Evolutionary conservation across 2,329 filamentous ascomycete genomes (phyloP).

Genomic region (Elsinoe batatas): DNA sequence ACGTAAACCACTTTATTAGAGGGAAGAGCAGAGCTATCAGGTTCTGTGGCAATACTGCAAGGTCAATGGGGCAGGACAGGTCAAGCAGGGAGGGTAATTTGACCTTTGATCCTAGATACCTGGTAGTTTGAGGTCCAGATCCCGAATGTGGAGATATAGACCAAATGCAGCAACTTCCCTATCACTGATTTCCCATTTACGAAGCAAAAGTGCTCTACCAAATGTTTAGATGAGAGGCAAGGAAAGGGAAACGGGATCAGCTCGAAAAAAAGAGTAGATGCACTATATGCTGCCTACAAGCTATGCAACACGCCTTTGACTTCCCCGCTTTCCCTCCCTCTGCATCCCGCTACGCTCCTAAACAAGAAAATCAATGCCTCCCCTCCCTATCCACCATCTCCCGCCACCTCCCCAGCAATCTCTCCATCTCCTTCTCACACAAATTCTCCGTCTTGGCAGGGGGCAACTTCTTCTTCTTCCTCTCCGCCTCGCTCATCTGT

Average conservation of each 20-base stretch:
- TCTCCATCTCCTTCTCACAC: slow-evolving; percentile 58
- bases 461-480: slow-evolving; percentile 53
- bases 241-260: background rate
- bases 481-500: slow-evolving; percentile 48
- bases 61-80: too few relatives aligned
- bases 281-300: background rate
- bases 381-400: slow-evolving; percentile 25
- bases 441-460: slow-evolving; percentile 30
- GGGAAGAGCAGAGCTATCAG: too few relatives aligned
- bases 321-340: background rate
- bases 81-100: too few relatives aligned
- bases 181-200: too few relatives aligned
- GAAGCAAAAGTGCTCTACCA: too few relatives aligned
- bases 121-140: too few relatives aligned
- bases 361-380: background rate
- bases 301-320: background rate
- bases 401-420: slow-evolving; percentile 34
- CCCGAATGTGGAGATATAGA: too few relatives aligned
- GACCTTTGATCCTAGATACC: too few relatives aligned
- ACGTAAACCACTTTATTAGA: too few relatives aligned
- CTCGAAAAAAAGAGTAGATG: background rate
- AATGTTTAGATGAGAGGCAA: too few relatives aligned
- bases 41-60: too few relatives aligned
- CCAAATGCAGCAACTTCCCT: too few relatives aligned
- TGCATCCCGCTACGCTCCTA: background rate